Conservation (phyloP, 2,329 filamentous ascomycete genomes). For the Talaromyces marneffei region DNA sequence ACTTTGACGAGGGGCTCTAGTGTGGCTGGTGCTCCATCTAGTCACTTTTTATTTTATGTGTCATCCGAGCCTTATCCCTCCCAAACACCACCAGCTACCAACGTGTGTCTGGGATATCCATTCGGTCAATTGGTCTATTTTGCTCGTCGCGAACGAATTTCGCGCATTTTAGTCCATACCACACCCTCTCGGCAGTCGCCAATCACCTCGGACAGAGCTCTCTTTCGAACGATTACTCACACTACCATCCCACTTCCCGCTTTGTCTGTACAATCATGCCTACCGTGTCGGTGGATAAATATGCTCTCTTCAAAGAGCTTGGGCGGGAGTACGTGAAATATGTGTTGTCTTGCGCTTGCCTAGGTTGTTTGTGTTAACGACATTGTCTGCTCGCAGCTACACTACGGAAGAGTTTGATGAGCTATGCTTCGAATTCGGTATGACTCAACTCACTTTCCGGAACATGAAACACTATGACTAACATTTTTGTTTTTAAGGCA, state of each 20-base stretch:
- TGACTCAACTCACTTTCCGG: conserved; percentile 18
- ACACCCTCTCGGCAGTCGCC: not conserved
- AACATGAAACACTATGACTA: conserved; percentile 23
- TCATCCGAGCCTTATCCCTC: not conserved
- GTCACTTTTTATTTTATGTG: conserved; percentile 7
- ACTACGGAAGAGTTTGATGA: conserved; percentile 95
- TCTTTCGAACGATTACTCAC: not conserved
- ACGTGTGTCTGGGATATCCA: not conserved
- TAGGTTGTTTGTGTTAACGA: conserved; percentile 8
- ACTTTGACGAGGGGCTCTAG: conserved; percentile 9
- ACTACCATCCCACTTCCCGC: conserved; percentile 12
- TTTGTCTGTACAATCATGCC: conserved; percentile 60
- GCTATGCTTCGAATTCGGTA: conserved; percentile 94
- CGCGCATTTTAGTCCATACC: not conserved
- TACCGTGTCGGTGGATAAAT: conserved; percentile 95
- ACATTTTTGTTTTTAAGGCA: conserved; percentile 46
- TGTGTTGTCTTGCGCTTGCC: not conserved
- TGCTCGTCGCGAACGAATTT: not conserved
- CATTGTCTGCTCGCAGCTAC: conserved; percentile 49
- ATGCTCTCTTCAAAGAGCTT: conserved; percentile 86
- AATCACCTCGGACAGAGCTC: not conserved
- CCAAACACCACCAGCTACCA: not conserved
- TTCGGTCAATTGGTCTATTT: not conserved
- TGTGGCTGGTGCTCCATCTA: conserved; percentile 12
- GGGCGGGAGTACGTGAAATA: conserved; percentile 65